Conservation (phyloP, 805 yeast species). For the Candida sonorensis region DNA sequence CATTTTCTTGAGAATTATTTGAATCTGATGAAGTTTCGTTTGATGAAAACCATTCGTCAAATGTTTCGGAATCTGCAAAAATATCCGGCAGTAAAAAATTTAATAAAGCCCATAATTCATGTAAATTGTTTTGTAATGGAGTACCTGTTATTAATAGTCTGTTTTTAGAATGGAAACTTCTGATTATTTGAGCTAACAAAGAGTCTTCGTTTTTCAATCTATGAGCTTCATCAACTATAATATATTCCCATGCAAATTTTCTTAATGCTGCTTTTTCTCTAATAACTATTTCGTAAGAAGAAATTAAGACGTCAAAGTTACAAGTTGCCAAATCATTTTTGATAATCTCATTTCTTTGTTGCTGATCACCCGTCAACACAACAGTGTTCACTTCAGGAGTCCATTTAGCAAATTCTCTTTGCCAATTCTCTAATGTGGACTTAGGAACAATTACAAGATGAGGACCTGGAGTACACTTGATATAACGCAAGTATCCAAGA, state of each 20-base stretch:
- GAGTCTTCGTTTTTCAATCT: constrained; percentile 93
- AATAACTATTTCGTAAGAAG: constrained; percentile 91
- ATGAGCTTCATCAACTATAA: constrained; percentile 94
- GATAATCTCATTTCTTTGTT: constrained; percentile 57
- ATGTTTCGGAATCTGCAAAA: constrained; percentile 82
- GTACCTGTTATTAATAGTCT: constrained; percentile 91
- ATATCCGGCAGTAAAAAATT: constrained; percentile 92
- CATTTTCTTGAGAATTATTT: too few relatives aligned
- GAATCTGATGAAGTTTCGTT: background rate
- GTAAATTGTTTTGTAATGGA: constrained; percentile 89
- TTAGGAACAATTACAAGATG: constrained; percentile 90
- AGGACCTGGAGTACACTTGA: constrained; percentile 79
- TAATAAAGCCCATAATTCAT: constrained; percentile 92
- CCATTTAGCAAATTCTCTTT: constrained; percentile 91
- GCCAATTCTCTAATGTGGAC: constrained; percentile 94
- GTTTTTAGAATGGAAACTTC: constrained; percentile 79
- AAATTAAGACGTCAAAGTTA: constrained; percentile 81
- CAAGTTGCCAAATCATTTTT: constrained; percentile 57
- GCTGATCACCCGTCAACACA: constrained; percentile 85
- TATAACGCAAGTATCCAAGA: constrained; percentile 77
- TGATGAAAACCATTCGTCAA: constrained; percentile 77
- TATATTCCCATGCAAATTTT: constrained; percentile 87
- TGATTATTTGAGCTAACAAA: constrained; percentile 83
- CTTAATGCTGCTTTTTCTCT: constrained; percentile 80
- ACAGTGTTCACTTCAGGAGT: constrained; percentile 87